Percentiles rank a stretch among this genome's conserved stretches.
phyloP scores from a whole-genome alignment of 2,329 filamentous ascomycete species.

The Hypocreales sp. region DNA sequence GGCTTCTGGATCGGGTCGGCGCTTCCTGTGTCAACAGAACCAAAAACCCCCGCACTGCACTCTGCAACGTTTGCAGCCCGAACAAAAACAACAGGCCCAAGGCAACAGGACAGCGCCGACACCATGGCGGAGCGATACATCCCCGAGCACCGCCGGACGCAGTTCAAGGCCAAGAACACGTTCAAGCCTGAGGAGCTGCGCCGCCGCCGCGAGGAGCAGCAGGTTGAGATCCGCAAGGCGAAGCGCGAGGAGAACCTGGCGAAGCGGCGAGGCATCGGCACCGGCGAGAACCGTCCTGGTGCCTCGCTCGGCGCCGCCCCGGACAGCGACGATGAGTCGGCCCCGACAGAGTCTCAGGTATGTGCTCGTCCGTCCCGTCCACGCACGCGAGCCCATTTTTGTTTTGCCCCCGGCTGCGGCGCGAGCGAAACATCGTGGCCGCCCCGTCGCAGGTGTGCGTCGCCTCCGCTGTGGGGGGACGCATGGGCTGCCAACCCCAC shows the following conservation, averaged over 20 bases:
- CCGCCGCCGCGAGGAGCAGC: conserved; percentile 95
- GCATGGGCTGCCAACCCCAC: no score
- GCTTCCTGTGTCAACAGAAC: conserved; percentile 4
- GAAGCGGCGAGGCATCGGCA: conserved; percentile 89
- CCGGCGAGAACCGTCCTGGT: conserved; percentile 63
- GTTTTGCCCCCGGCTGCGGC: conserved; percentile 1
- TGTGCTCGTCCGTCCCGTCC: conserved; percentile 1
- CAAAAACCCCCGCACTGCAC: conserved; percentile 3
- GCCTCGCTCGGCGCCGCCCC: conserved; percentile 75
- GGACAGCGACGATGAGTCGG: conserved; percentile 95
- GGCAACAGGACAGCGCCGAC: conserved; percentile 17
- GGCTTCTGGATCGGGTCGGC: neutral
- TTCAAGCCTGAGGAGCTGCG: conserved; percentile 99
- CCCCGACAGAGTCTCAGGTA: conserved; percentile 91
- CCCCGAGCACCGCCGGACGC: conserved; percentile 94
- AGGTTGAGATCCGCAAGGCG: conserved; percentile 96
- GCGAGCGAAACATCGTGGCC: conserved; percentile 1
- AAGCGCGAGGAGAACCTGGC: conserved; percentile 98
- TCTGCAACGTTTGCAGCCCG: conserved; percentile 4
- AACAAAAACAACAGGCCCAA: conserved; percentile 8
- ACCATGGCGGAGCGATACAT: conserved; percentile 98
- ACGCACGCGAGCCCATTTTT: neutral
- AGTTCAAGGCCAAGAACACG: conserved; percentile 98
- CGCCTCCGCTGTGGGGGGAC: conserved; percentile 17
- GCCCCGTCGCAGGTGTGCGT: conserved; percentile 4